These are phyloP conservation scores for Floccularia luteovirens DNA, from an alignment of 768 basidiomycete species.

Conservation along the genomic window DNA sequence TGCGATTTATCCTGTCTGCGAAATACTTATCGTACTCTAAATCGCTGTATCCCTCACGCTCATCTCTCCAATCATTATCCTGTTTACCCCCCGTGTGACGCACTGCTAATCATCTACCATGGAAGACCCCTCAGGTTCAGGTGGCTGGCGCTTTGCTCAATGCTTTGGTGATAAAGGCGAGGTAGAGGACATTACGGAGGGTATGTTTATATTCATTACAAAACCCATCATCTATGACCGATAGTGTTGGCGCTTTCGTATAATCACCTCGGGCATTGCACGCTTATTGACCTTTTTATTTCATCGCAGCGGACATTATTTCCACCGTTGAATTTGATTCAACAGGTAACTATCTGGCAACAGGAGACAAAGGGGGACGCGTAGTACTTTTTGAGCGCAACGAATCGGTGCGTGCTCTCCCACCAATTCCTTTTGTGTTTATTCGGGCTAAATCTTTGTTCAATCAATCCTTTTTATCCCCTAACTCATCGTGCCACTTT, in stretches of 20 bases:
- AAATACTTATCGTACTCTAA: neutral
- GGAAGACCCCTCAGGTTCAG: slow-evolving; percentile 83
- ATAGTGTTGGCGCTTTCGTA: slow-evolving; percentile 2
- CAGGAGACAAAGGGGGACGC: slow-evolving; percentile 98
- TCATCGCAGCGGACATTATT: slow-evolving; percentile 90
- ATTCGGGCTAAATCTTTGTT: no score
- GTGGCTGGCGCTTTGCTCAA: slow-evolving; percentile 98
- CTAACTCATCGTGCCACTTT: neutral
- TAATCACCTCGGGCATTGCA: slow-evolving; percentile 6
- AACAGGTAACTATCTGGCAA: slow-evolving; percentile 98
- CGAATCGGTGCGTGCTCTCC: slow-evolving; percentile 63
- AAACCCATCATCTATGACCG: slow-evolving; percentile 1
- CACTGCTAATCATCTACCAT: slow-evolving; percentile 30
- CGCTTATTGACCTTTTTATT: slow-evolving; percentile 10
- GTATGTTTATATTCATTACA: slow-evolving; percentile 38
- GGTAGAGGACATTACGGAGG: slow-evolving; percentile 99
- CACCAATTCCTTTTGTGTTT: slow-evolving; percentile 4
- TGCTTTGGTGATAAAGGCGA: slow-evolving; percentile 99
- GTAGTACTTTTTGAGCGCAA: slow-evolving; percentile 98
- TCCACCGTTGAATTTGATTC: slow-evolving; percentile 99
- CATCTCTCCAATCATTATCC: slow-evolving; percentile 5
- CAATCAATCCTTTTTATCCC: neutral
- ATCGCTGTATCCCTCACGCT: neutral
- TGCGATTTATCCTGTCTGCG: neutral
- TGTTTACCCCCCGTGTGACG: neutral